phyloP scores from a whole-genome alignment of 2,329 filamentous ascomycete species.

The Remersonia thermophila region DNA sequence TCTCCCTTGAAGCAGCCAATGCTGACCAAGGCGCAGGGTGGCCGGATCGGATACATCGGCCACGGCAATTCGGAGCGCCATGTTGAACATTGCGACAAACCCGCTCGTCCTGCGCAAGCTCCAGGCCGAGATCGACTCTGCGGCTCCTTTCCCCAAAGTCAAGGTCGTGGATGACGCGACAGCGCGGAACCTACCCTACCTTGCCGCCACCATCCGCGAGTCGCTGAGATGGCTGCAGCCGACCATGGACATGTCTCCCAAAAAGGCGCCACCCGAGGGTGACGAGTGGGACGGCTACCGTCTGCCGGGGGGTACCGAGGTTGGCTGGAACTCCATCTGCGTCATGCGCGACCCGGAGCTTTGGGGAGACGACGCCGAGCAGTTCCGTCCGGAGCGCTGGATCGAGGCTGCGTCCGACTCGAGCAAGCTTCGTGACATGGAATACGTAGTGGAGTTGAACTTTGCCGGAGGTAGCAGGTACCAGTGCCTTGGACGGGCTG shows the following conservation, averaged over 20 bases:
- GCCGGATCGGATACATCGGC: slow-evolving; percentile 15
- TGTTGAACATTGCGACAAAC: slow-evolving; percentile 16
- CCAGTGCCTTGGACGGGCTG: slow-evolving; percentile 27
- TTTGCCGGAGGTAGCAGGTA: slow-evolving; percentile 27
- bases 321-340: slow-evolving; percentile 11
- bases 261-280: slow-evolving; percentile 17
- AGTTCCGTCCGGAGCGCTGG: slow-evolving; percentile 35
- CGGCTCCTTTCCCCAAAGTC: not conserved
- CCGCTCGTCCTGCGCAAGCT: slow-evolving; percentile 13
- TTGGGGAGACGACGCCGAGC: slow-evolving; percentile 25
- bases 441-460: slow-evolving; percentile 19
- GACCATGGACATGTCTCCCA: slow-evolving; percentile 9
- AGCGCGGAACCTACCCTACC: not conserved
- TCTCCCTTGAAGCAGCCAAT: not conserved
- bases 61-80: slow-evolving; percentile 17
- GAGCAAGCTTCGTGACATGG: slow-evolving; percentile 3
- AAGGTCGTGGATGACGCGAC: not conserved
- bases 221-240: slow-evolving; percentile 13
- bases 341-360: slow-evolving; percentile 12
- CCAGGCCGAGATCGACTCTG: slow-evolving; percentile 6
- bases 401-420: slow-evolving; percentile 21
- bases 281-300: slow-evolving; percentile 16
- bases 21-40: not conserved
- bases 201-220: slow-evolving; percentile 14
- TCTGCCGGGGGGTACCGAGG: slow-evolving; percentile 15